Evolutionary conservation across 2,329 filamentous ascomycete species (phyloP).

Genomic region (Neospermospora avenae): DNA sequence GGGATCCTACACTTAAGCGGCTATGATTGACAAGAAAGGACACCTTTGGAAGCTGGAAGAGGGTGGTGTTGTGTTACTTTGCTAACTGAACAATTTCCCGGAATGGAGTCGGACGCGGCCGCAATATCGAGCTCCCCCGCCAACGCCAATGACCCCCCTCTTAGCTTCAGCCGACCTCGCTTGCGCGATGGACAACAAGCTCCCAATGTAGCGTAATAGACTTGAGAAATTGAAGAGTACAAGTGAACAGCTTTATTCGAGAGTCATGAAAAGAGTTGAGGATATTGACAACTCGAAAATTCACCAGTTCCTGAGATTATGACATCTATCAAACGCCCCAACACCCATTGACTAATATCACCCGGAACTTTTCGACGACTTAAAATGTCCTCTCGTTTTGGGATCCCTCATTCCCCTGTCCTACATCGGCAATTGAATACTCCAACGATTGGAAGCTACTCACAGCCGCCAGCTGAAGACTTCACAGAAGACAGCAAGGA

Average conservation of each 20-base stretch:
- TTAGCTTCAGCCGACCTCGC: not conserved
- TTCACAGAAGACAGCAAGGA: slow-evolving; percentile 33
- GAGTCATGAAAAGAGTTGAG: not conserved
- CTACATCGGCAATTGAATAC: slow-evolving; percentile 30
- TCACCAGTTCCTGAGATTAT: not conserved
- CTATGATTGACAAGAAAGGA: not conserved
- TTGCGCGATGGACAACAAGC: not conserved
- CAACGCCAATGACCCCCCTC: not conserved
- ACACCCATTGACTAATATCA: not conserved
- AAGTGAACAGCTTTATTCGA: not conserved
- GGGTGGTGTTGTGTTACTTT: not conserved
- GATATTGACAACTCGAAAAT: not conserved
- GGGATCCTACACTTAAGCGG: too few relatives aligned
- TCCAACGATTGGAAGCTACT: slow-evolving; percentile 15
- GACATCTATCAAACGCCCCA: not conserved
- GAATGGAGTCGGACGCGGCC: not conserved
- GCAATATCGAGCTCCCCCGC: not conserved
- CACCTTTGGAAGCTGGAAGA: not conserved
- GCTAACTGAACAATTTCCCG: not conserved
- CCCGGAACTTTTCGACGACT: not conserved
- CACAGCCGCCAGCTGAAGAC: slow-evolving; percentile 16
- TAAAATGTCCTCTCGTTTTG: slow-evolving; percentile 26
- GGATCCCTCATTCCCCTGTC: slow-evolving; percentile 26
- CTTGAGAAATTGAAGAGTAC: not conserved
- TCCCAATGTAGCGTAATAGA: not conserved